Evolutionary conservation across 208 protist species (phyloP), one percentile per base, ranked within the genome.

Genomic region (Trypanosoma avium): DNA sequence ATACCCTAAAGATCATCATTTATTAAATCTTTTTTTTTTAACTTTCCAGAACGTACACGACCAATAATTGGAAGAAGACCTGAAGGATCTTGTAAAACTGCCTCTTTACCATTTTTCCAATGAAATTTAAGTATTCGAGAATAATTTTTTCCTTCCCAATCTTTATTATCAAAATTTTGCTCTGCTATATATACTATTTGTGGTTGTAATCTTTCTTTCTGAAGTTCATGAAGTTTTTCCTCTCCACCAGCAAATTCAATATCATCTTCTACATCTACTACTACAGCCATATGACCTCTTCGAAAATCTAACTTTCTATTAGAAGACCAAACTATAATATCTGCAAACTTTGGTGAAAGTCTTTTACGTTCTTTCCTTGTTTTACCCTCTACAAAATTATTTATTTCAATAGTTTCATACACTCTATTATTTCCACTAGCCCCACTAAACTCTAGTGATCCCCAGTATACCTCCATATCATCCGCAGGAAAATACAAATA

Each of bases 101-200:
- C 52, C 45, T 75, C 53, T 17, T 61, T 58, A 26, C 50, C 55
- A 22, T 59, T 47, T 24, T 67, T 63, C 81, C 84, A 87, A 36
- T 57, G 33, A 46, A 87, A 87, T 12, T 48, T 47, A 32, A 84
- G 52, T 4, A 86, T 64, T 19, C 84, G 77, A 9, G 68, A 84
- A 73, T 83, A 90, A 64, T 87, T 87, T 30, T 53, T 69, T 47
- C 65, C 68, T 3, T 54, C 70, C 81, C 74, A 86, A 36, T 59
- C 49, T 29, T 27, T 66, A 49, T 90, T 90, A 36, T 81, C 61
- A 30, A 72, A 77, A 61, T 90, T 90, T 50, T 90, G 81, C 72
- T 87, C 80, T 4, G 84, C 84, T 22, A 90, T 70, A 65, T 88
- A 91, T 6, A 91, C 67, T 22, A 68, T 59, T 13, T 74, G 75